phyloP scores from a whole-genome alignment of 768 basidiomycete species.

The Auriscalpium orientale region DNA sequence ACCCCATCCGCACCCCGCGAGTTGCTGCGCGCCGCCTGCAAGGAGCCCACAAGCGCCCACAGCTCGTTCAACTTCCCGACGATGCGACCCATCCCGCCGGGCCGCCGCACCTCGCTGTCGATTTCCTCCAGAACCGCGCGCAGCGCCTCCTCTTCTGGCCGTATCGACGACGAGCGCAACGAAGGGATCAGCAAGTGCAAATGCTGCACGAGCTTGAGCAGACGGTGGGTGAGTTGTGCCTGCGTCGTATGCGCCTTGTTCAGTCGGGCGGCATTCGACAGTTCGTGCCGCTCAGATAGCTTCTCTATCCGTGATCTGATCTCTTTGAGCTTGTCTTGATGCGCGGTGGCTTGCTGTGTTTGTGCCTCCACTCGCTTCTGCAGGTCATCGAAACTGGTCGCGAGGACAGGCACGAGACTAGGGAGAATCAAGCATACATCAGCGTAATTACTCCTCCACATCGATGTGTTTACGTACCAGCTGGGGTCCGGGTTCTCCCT shows the following conservation, averaged over 20 bases:
- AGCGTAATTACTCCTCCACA: neutral
- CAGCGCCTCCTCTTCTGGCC: conserved; percentile 74
- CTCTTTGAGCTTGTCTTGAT: conserved; percentile 66
- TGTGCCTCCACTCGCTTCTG: conserved; percentile 75
- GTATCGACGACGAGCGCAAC: conserved; percentile 65
- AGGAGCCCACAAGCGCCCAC: conserved; percentile 76
- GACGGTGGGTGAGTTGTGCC: conserved; percentile 61
- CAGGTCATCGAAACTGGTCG: conserved; percentile 75
- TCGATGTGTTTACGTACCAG: conserved; percentile 40
- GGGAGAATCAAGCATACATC: neutral
- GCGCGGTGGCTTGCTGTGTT: conserved; percentile 52
- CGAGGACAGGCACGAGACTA: conserved; percentile 75
- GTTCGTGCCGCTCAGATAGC: conserved; percentile 53
- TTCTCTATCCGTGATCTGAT: conserved; percentile 55
- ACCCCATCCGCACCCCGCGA: conserved; percentile 36
- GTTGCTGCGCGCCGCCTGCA: conserved; percentile 51
- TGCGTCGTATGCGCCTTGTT: conserved; percentile 56
- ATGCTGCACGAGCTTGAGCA: conserved; percentile 65
- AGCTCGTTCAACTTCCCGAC: conserved; percentile 73
- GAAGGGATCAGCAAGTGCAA: conserved; percentile 73
- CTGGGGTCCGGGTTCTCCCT: conserved; percentile 77
- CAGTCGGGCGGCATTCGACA: conserved; percentile 62
- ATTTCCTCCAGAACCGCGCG: conserved; percentile 66
- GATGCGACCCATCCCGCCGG: conserved; percentile 47
- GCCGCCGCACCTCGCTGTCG: conserved; percentile 58